Evolutionary conservation across 768 basidiomycete species (phyloP).

Genomic region (Tylopilus cervinicoccineus): DNA sequence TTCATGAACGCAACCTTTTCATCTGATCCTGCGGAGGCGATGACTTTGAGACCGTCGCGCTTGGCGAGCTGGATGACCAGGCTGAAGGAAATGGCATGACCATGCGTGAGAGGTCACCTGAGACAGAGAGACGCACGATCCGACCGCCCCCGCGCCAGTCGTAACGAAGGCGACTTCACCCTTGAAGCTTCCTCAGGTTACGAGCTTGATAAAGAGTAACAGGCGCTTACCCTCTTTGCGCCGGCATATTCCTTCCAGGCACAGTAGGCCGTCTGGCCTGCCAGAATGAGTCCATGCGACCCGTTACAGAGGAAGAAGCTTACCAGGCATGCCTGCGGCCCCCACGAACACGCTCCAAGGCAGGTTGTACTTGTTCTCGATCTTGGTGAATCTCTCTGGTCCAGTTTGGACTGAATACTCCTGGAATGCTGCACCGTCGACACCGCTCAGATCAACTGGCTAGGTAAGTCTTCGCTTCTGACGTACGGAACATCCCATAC

Average conservation of each 20-base stretch:
- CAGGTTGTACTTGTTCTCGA: neutral
- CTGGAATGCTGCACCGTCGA: neutral
- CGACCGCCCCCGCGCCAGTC: neutral
- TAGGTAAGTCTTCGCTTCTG: neutral
- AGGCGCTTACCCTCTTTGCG: neutral
- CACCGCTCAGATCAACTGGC: neutral
- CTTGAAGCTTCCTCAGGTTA: neutral
- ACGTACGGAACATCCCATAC: conserved; percentile 4
- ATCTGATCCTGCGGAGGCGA: conserved; percentile 3
- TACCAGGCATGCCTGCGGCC: conserved; percentile 4
- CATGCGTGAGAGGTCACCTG: neutral
- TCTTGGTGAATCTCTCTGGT: neutral
- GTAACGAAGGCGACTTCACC: conserved; percentile 5
- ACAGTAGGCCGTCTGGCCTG: conserved; percentile 5
- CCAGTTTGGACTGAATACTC: conserved; percentile 2
- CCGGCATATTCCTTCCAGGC: conserved; percentile 7
- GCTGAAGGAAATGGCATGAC: neutral
- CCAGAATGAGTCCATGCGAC: neutral
- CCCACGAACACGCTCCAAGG: conserved; percentile 4
- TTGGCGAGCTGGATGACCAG: conserved; percentile 6
- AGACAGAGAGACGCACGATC: neutral
- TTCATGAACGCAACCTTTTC: conserved; percentile 7
- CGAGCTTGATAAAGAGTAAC: neutral
- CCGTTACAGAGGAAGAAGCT: neutral
- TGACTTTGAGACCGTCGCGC: conserved; percentile 8